phyloP scores from a whole-genome alignment of 129 eudicot species.

The Helichrysum umbraculigerum region DNA sequence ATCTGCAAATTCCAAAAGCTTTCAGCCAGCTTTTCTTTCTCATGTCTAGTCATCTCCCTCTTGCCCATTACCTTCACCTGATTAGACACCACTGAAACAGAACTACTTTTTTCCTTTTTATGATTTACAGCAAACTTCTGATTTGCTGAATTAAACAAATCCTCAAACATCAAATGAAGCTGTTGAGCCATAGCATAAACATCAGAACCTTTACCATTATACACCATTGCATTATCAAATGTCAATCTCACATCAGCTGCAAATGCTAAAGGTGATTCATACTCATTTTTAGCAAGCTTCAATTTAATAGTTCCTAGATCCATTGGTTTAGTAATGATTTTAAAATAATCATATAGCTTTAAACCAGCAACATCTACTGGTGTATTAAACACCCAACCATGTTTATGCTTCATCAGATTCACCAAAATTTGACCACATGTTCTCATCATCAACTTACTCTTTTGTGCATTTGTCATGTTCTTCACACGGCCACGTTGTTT shows the following conservation, averaged over 20 bases:
- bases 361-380: slow-evolving; percentile 53
- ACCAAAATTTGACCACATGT: slow-evolving; percentile 40
- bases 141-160: slow-evolving; percentile 25
- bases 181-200: slow-evolving; percentile 40
- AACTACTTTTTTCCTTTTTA: slow-evolving; percentile 5
- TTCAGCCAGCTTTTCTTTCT: slow-evolving; percentile 38
- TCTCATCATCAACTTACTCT: slow-evolving; percentile 38
- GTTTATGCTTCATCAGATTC: slow-evolving; percentile 48
- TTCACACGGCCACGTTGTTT: slow-evolving; percentile 22
- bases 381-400: slow-evolving; percentile 49
- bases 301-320: slow-evolving; percentile 70
- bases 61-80: background rate
- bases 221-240: slow-evolving; percentile 58
- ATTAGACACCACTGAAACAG: background rate
- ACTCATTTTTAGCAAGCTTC: too few species aligned
- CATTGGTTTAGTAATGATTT: slow-evolving; percentile 47
- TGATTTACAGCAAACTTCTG: slow-evolving; percentile 2
- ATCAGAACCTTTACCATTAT: slow-evolving; percentile 52
- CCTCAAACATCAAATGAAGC: slow-evolving; percentile 34
- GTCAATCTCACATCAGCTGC: slow-evolving; percentile 63
- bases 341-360: slow-evolving; percentile 49
- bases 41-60: slow-evolving; percentile 38
- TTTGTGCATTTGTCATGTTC: slow-evolving; percentile 8
- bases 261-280: slow-evolving; percentile 41
- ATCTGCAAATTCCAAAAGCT: slow-evolving; percentile 32